A percentile compares a stretch with the other conserved stretches of the same genome.
phyloP scores from a whole-genome alignment of 1,139 yeast genomes.

The Candida smagusa region DNA sequence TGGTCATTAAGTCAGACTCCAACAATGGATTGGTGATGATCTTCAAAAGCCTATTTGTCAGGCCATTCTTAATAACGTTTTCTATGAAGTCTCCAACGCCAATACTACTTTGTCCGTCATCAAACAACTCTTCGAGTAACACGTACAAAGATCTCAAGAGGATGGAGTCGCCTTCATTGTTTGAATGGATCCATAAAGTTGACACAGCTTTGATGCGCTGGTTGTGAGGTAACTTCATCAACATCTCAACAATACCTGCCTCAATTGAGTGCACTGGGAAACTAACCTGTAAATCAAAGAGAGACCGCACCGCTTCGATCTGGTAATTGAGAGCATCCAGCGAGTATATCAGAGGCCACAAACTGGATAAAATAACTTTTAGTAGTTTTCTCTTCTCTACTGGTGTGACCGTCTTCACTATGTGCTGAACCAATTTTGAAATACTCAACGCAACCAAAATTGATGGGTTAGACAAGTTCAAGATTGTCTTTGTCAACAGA shows the following conservation, averaged over 20 bases:
- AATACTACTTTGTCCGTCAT: slow-evolving; percentile 38
- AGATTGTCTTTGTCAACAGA: slow-evolving; percentile 29
- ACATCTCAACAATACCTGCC: slow-evolving; percentile 53
- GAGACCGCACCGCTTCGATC: slow-evolving; percentile 58
- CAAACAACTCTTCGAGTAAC: slow-evolving; percentile 59
- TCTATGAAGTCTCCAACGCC: slow-evolving; percentile 58
- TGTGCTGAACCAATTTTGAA: slow-evolving; percentile 39
- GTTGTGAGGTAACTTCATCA: slow-evolving; percentile 34
- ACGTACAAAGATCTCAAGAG: slow-evolving; percentile 66
- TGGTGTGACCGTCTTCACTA: slow-evolving; percentile 23
- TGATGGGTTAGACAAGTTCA: slow-evolving; percentile 16
- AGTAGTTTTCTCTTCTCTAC: slow-evolving; percentile 30
- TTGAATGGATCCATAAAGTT: slow-evolving; percentile 60
- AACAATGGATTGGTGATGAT: slow-evolving; percentile 52
- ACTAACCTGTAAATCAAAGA: slow-evolving; percentile 41
- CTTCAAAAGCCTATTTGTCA: slow-evolving; percentile 58
- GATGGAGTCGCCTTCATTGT: slow-evolving; percentile 42
- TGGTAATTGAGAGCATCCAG: slow-evolving; percentile 49
- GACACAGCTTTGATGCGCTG: slow-evolving; percentile 48
- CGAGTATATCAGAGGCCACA: slow-evolving; percentile 48
- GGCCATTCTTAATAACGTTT: slow-evolving; percentile 49
- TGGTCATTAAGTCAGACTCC: slow-evolving; percentile 31
- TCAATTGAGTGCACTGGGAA: slow-evolving; percentile 48
- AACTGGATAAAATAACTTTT: slow-evolving; percentile 33
- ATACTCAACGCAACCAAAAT: slow-evolving; percentile 40